Percentiles rank a stretch among this genome's conserved stretches.
phyloP scores from a whole-genome alignment of 139 green algal genomes.

The Tetradesmus lagerheimii region DNA sequence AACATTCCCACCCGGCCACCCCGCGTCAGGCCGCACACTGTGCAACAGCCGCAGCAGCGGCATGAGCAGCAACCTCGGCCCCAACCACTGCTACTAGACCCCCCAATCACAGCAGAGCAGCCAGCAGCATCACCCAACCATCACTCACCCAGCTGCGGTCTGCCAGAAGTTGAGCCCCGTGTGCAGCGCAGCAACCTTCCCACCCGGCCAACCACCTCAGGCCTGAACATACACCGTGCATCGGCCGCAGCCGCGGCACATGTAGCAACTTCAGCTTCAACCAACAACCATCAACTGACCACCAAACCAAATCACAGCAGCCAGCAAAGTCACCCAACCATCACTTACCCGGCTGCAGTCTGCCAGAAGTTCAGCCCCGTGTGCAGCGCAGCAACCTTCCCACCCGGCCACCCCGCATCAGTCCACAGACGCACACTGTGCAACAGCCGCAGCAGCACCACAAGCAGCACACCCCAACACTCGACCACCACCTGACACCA shows the following conservation, averaged over 20 bases:
- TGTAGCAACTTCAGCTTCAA: no score
- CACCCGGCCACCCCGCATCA: background rate
- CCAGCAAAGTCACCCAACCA: no score
- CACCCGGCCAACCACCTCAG: constrained; percentile 30
- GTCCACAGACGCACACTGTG: no score
- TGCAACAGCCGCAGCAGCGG: background rate
- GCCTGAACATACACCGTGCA: background rate
- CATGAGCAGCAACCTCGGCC: background rate
- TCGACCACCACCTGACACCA: background rate
- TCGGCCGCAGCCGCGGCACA: constrained; percentile 27
- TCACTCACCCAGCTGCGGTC: constrained; percentile 34
- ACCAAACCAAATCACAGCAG: background rate
- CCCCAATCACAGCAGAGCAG: background rate
- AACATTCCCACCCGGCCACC: background rate
- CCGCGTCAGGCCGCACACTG: no score
- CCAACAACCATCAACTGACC: no score
- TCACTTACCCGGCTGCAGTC: constrained; percentile 31
- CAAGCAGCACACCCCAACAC: background rate
- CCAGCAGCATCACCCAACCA: background rate
- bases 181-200: constrained; percentile 45
- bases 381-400: constrained; percentile 41
- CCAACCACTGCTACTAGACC: no score
- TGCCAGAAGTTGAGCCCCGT: constrained; percentile 50
- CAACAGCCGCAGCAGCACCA: background rate
- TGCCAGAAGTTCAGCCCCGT: constrained; percentile 47